Base-by-base conservation (phyloP, 768 basidiomycete species). In the Termitomyces sp. region DNA sequence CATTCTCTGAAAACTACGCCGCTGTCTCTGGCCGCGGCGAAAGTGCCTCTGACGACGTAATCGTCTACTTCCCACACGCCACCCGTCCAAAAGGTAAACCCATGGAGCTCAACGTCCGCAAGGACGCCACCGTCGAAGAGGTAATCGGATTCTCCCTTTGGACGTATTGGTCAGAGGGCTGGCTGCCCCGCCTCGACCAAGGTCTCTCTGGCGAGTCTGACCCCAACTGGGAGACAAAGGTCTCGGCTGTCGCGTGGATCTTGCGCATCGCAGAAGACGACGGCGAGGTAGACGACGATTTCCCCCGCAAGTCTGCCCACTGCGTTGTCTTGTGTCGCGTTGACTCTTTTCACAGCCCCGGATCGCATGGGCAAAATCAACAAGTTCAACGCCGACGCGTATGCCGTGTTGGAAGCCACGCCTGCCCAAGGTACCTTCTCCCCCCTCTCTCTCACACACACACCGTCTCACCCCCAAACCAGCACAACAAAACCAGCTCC, bases 221-320 rank as follows among this genome's bases (percentile, higher is more conserved):
- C 62, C 79, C 82, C 36, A 85, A 81, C 66, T 77, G 82, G 72
- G 75, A 76, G 18, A 78, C 78, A 1, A 78, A 74, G 63, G 75
- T 93, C 50, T 88, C 86, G 48, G 89, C 92, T 0, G 78, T 91
- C 4, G 94, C 93, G 1, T 99, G 97, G 96, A 87, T 93, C 41
- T 71, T 99, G 74, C 78, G 93, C 59, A 94, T 98, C 56, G 91
- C 94, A 1, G 72, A 99, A 67, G 92, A 95, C 48, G 95, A 98
- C 70, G 97, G 97, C 16, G 96, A 98, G 71, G 93, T 98, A 0
- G 97, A 99, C 69, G 97, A 98, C 70, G 97, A 99, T 75, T 98
- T 95, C 69, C 97, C 96, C 26, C 91, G 95, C 96, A 53, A 8
- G 62, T 55, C 51, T 35, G 23, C 23, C 23, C 23, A 23, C 23